These are phyloP conservation scores for Coprinopsis sp. DNA, from an alignment of 768 basidiomycete species.

Conservation along the genomic window DNA sequence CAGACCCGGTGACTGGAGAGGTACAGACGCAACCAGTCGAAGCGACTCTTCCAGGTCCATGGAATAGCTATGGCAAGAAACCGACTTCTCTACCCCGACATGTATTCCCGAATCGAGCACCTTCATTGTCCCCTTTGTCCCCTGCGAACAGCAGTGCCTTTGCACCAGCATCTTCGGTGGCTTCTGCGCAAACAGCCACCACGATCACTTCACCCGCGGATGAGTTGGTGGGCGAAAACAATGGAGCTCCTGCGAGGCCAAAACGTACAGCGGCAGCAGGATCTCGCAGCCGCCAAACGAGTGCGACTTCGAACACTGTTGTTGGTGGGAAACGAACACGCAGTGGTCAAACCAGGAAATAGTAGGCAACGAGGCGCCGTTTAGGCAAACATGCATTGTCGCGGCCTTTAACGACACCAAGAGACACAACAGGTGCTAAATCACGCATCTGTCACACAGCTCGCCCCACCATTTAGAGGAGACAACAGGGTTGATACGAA, in stretches of 20 bases:
- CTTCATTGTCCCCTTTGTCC: neutral
- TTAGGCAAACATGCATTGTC: too few species aligned
- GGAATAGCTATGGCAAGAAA: slow-evolving; percentile 29
- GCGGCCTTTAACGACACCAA: too few species aligned
- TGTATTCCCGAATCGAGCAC: neutral
- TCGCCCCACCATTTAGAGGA: too few species aligned
- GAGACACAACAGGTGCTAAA: too few species aligned
- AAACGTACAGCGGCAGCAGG: neutral
- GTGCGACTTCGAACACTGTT: neutral
- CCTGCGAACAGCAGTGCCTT: neutral
- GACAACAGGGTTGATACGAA: too few species aligned
- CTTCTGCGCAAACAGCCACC: neutral
- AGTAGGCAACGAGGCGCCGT: too few species aligned
- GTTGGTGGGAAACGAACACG: slow-evolving; percentile 8
- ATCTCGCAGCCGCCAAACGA: neutral
- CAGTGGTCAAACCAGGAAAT: slow-evolving; percentile 2
- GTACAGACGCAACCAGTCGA: slow-evolving; percentile 11
- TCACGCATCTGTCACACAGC: too few species aligned
- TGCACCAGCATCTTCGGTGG: slow-evolving; percentile 2
- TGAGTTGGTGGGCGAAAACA: neutral
- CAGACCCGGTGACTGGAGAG: slow-evolving; percentile 7
- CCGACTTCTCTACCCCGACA: neutral
- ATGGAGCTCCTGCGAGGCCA: neutral
- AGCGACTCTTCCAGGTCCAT: slow-evolving; percentile 28
- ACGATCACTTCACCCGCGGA: neutral